These are phyloP conservation scores for Blastobotrys peoriensis DNA, from an alignment of 805 yeast genomes.

Conservation along the genomic window DNA sequence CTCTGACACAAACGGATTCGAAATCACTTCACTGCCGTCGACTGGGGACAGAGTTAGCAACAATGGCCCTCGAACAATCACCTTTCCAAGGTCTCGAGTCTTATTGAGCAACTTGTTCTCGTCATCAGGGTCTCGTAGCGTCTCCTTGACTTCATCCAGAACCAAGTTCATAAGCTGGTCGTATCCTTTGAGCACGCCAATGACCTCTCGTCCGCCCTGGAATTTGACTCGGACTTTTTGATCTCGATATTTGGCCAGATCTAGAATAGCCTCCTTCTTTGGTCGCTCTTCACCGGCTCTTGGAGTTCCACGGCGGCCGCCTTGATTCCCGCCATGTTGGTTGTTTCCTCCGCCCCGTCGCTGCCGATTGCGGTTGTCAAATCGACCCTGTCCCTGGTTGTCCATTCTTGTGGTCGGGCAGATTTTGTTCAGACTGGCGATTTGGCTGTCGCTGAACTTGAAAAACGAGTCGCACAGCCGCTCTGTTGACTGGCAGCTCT, in stretches of 20 bases:
- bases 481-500: neutral
- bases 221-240: constrained; percentile 68
- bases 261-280: constrained; percentile 83
- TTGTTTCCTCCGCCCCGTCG: constrained; percentile 1
- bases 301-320: constrained; percentile 16
- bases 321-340: constrained; percentile 11
- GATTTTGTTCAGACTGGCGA: too few species aligned
- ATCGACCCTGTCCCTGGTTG: constrained; percentile 8
- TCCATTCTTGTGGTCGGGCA: too few species aligned
- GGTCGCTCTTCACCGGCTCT: constrained; percentile 40
- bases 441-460: too few species aligned
- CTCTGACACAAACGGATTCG: constrained; percentile 52
- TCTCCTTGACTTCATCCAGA: constrained; percentile 58
- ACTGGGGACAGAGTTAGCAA: constrained; percentile 64
- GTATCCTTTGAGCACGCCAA: constrained; percentile 79
- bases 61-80: constrained; percentile 82
- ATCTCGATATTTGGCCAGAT: constrained; percentile 71
- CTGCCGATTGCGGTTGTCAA: constrained; percentile 5
- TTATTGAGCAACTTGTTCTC: constrained; percentile 46
- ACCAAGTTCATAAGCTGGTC: constrained; percentile 91
- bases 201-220: constrained; percentile 79
- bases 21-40: constrained; percentile 64
- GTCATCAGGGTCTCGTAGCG: constrained; percentile 61
- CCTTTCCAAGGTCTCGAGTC: constrained; percentile 66
- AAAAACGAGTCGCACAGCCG: neutral